These are phyloP conservation scores for Eutrema yunnanense DNA, from an alignment of 345 rosid species.

Conservation along the genomic window DNA sequence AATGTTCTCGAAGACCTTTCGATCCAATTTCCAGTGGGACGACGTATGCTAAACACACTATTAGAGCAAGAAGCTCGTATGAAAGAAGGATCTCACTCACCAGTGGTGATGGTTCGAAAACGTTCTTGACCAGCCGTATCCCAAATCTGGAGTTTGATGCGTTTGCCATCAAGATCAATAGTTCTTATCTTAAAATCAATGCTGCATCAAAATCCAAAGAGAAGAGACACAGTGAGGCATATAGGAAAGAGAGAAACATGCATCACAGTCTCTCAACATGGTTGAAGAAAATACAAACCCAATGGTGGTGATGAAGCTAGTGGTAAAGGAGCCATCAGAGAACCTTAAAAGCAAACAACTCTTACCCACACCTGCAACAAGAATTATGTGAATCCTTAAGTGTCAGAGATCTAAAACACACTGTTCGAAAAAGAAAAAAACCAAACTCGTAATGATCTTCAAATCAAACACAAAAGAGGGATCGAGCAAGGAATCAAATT, in stretches of 20 bases:
- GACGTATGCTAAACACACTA: neutral
- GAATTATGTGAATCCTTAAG: neutral
- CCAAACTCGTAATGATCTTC: neutral
- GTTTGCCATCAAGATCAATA: constrained; percentile 72
- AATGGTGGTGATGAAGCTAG: constrained; percentile 94
- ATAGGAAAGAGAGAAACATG: neutral
- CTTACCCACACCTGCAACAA: constrained; percentile 74
- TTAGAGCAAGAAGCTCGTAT: neutral
- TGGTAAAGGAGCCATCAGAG: constrained; percentile 94
- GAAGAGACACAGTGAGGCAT: neutral
- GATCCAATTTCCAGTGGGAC: neutral
- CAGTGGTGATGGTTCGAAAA: constrained; percentile 83
- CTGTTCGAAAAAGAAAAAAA: neutral
- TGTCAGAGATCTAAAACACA: constrained; percentile 8
- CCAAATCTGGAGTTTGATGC: constrained; percentile 76
- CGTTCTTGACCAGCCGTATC: constrained; percentile 89
- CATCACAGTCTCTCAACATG: neutral
- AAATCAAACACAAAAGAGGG: neutral
- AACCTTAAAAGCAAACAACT: constrained; percentile 93
- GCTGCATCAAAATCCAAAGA: constrained; percentile 18
- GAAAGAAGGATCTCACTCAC: constrained; percentile 32
- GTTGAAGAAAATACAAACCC: constrained; percentile 45
- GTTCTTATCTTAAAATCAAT: constrained; percentile 85
- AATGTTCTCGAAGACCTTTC: too few species aligned
- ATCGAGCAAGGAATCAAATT: neutral